Evolutionary conservation across 345 rosid species (phyloP), one percentile per base, ranked within the genome.

Genomic region (Hirschfeldia incana): DNA sequence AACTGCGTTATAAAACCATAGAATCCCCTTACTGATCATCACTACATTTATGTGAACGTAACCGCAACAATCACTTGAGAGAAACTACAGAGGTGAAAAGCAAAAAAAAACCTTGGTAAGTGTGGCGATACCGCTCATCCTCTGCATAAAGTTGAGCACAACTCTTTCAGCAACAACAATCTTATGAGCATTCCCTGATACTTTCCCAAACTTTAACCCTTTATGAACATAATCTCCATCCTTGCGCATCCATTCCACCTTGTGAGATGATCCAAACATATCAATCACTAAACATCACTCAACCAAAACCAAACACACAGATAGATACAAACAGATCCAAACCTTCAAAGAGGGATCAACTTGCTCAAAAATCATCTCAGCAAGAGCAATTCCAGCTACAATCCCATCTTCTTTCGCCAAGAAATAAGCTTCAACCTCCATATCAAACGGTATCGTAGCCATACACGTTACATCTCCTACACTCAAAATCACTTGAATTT

Each of bases 91-190:
- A n/a, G n/a, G n/a, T n/a, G n/a, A n/a, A n/a, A n/a, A n/a, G n/a
- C n/a, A n/a, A 12, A 63, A 21, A 21, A 21, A 21, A 15, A 93
- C 98, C 97, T 89, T 92, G 59, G 99, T 93, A 72, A 96, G 84
- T 21, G 99, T 92, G 3, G 99, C 99, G 80, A 93, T 92, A 76
- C 97, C 99, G 68, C 98, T 96, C 98, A 93, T 96, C 86, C 95
- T 88, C 84, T 96, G 98, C 94, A 96, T 90, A 82, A 93, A 96
- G 78, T 96, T 93, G 65, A 96, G 87, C 73, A 79, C 97, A 77
- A 93, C 91, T 72, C 99, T 87, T 87, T 96, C 99, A 11, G 98
- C 92, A 67, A 89, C 90, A 80, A 96, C 90, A 69, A 96, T 86
- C 79, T 83, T 90, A 80, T 87, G 96, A 28, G 99, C 97, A 59